Percentiles rank a stretch among this genome's conserved stretches.
Conservation (phyloP, 140 eudicot genomes). For the Senecio squalidus region DNA sequence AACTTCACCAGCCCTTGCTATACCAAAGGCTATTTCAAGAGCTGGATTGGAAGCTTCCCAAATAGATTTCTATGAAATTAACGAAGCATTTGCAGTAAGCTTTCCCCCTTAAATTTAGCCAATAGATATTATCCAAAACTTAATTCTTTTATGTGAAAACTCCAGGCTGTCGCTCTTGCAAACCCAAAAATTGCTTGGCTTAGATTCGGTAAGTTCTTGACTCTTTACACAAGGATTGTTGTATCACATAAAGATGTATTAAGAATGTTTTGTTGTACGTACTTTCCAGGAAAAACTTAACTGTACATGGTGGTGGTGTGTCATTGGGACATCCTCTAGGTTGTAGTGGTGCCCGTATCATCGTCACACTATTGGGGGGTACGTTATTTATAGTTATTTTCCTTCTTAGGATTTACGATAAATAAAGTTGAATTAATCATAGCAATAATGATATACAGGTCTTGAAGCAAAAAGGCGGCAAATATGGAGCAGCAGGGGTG, state of each 20-base stretch:
- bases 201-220: slow-evolving; percentile 60
- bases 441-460: background rate
- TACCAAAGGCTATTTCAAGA: slow-evolving; percentile 86
- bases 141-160: slow-evolving; percentile 16
- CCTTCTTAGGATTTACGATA: too few relatives aligned
- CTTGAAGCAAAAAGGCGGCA: slow-evolving; percentile 21
- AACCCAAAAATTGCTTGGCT: slow-evolving; percentile 74
- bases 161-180: slow-evolving; percentile 93
- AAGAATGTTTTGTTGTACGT: slow-evolving; percentile 12
- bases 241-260: background rate
- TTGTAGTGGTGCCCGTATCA: slow-evolving; percentile 98
- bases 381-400: background rate
- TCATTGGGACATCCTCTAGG: slow-evolving; percentile 98
- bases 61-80: slow-evolving; percentile 84
- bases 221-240: background rate
- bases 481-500: slow-evolving; percentile 81
- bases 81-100: slow-evolving; percentile 94
- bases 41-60: slow-evolving; percentile 85
- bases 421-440: background rate
- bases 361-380: slow-evolving; percentile 94
- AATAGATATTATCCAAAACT: background rate
- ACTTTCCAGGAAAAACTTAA: slow-evolving; percentile 68
- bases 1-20: slow-evolving; percentile 90
- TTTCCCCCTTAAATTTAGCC: background rate
- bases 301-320: slow-evolving; percentile 96